Base-by-base conservation (phyloP, 2,329 filamentous ascomycete genomes). In the Pyrenochaeta sp. region DNA sequence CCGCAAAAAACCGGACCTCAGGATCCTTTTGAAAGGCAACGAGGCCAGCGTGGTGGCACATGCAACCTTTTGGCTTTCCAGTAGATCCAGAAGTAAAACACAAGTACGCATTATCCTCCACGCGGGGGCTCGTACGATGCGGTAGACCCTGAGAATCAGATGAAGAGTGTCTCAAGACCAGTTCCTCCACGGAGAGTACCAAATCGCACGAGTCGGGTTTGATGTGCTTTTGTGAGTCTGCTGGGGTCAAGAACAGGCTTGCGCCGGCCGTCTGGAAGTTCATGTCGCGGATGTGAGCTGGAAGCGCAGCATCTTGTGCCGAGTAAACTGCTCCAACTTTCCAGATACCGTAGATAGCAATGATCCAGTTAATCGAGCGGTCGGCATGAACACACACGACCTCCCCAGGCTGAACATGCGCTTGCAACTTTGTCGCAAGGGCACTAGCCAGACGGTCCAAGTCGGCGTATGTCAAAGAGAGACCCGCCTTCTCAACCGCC, bases 1-100 rank as follows among this genome's bases (percentile, higher is more conserved):
- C n/a, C 1, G 75, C 68, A 41, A 54, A 50, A 11, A 80, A 45
- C 0, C 79, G 66, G 1, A 75, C 73, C 15, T 74, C 58, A 0
- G 61, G 50, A 52, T 75, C 62, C 1, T 32, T 45, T 43, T 76
- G 75, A 32, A 77, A 77, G 0, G 77, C 71, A 0, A 79, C 68
- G 0, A 79, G 51, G 0, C 71, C 68, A 12, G 50, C 41, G 43
- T 81, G 77, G 1, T 51, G 57, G 20, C 54, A 53, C 31, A 50
- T 39, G 1, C 46, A 42, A 6, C 74, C 78, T 57, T 82, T 82
- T 0, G 79, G 79, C 2, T 60, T 68, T 2, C 80, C 79, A 1
- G 78, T 80, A 4, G 74, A 75, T 0, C 79, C 79, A 1, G 78
- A 81, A 0, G 80, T 82, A 51, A 79, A 81, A 41, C 74, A 76